phyloP scores from a whole-genome alignment of 805 yeast genomes.

The Candida dajiaensis region DNA sequence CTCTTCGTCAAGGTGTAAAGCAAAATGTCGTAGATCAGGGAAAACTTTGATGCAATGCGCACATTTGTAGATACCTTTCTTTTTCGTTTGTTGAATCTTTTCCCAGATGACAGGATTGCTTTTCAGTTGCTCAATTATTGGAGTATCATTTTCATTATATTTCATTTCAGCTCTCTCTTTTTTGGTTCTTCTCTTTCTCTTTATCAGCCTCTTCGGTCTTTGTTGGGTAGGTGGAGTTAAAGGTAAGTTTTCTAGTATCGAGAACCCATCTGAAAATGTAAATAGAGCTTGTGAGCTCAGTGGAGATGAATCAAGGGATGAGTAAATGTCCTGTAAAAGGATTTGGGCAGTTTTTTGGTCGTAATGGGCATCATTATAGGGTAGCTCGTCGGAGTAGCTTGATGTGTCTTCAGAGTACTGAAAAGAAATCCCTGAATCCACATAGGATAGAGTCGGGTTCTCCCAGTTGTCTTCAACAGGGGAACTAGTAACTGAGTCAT shows the following conservation, averaged over 20 bases:
- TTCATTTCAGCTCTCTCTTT: not conserved
- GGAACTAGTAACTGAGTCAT: not conserved
- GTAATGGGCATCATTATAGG: not conserved
- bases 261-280: not conserved
- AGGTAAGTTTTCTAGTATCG: not conserved
- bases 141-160: not conserved
- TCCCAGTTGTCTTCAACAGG: not conserved
- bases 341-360: conserved; percentile 2
- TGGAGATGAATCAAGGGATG: not conserved
- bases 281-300: not conserved
- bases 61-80: conserved; percentile 41
- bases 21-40: conserved; percentile 31
- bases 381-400: not conserved
- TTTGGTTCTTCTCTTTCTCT: not conserved
- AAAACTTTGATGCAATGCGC: conserved; percentile 40
- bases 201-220: not conserved
- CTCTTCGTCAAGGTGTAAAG: conserved; percentile 38
- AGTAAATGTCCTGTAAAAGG: not conserved
- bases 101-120: conserved; percentile 24
- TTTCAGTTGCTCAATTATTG: conserved; percentile 23
- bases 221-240: not conserved
- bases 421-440: not conserved
- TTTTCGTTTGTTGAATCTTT: conserved; percentile 27
- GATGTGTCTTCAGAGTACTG: not conserved
- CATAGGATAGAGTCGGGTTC: not conserved